phyloP scores from a whole-genome alignment of 306 rosid genomes.

The Benincasa hispida region DNA sequence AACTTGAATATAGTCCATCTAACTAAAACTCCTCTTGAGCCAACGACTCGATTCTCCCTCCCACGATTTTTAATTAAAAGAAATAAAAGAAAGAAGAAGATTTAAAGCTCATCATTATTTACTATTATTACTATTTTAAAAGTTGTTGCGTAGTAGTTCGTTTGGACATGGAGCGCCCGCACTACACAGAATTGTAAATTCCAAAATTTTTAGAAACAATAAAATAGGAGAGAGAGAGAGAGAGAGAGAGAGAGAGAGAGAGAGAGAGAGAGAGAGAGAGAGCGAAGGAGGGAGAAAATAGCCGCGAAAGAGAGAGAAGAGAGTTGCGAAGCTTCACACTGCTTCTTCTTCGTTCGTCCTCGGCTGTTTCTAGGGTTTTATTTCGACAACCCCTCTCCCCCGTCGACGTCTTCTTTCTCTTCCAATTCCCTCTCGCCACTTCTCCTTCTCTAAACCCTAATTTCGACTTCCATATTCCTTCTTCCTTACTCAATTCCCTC shows the following conservation, averaged over 20 bases:
- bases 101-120: too few relatives aligned
- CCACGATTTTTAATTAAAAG: too few relatives aligned
- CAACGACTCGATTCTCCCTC: too few relatives aligned
- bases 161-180: not conserved
- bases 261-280: not conserved
- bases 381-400: conserved; percentile 31
- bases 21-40: too few relatives aligned
- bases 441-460: conserved; percentile 47
- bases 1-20: too few relatives aligned
- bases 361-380: conserved; percentile 88
- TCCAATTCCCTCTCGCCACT: conserved; percentile 20
- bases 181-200: not conserved
- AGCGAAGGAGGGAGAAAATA: not conserved
- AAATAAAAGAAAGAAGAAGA: too few relatives aligned
- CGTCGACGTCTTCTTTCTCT: conserved; percentile 23
- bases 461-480: conserved; percentile 4
- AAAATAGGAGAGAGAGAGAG: conserved; percentile 8
- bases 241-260: not conserved
- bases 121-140: not conserved
- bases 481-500: not conserved
- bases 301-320: conserved; percentile 9
- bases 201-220: not conserved
- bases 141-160: not conserved
- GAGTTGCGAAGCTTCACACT: conserved; percentile 22
- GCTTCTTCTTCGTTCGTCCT: conserved; percentile 45